phyloP scores from a whole-genome alignment of 192 early-diverging fungal species.

The Backusella australiensis region DNA sequence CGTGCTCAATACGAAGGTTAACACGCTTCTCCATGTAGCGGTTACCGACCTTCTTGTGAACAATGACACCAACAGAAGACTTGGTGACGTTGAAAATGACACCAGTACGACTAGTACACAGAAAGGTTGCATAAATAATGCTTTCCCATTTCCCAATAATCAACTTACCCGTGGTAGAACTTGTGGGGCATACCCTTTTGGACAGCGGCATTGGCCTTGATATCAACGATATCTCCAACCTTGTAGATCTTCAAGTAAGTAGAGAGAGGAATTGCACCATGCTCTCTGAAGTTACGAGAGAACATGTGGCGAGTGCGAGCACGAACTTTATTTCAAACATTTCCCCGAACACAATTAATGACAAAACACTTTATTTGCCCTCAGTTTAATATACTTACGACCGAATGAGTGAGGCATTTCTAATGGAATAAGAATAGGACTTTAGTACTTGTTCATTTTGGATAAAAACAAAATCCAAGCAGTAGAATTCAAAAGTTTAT shows the following conservation, averaged over 20 bases:
- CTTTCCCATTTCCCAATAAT: neutral
- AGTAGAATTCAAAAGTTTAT: neutral
- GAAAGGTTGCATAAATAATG: neutral
- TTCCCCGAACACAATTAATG: neutral
- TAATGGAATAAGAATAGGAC: neutral
- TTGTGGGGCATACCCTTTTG: constrained; percentile 99
- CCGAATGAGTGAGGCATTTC: constrained; percentile 37
- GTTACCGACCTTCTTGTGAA: constrained; percentile 98
- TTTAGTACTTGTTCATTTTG: neutral
- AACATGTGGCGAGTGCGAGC: constrained; percentile 99
- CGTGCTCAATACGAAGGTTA: constrained; percentile 98
- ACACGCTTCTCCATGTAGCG: constrained; percentile 98
- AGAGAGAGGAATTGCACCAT: constrained; percentile 90
- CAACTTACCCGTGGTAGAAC: constrained; percentile 93
- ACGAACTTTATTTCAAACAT: constrained; percentile 52
- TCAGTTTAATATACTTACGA: constrained; percentile 21
- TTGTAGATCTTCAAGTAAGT: constrained; percentile 99
- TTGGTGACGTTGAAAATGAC: constrained; percentile 99
- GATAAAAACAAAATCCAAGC: neutral
- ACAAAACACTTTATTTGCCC: neutral
- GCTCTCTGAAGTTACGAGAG: constrained; percentile 92
- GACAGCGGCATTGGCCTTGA: constrained; percentile 98
- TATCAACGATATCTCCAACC: constrained; percentile 99
- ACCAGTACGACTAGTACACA: constrained; percentile 77
- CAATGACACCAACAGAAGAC: constrained; percentile 96